These are phyloP conservation scores for Lentinula detonsa DNA, from an alignment of 768 basidiomycete genomes.

Conservation along the genomic window DNA sequence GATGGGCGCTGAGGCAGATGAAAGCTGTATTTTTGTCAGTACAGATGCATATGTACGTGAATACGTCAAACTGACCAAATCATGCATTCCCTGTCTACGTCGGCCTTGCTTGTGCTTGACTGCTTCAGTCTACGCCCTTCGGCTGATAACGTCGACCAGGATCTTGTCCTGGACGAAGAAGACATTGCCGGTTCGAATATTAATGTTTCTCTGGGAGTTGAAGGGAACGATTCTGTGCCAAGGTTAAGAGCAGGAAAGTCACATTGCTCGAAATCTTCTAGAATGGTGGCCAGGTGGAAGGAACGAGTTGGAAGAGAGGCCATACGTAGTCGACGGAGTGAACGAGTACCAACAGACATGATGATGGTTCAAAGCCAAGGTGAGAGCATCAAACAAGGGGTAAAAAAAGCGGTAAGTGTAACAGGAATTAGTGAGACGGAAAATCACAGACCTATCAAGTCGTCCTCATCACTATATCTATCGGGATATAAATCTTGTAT, in stretches of 20 bases:
- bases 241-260: slow-evolving; percentile 1
- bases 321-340: background rate
- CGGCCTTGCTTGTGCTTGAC: background rate
- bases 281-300: background rate
- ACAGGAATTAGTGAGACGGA: background rate
- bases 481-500: background rate
- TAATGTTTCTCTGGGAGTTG: background rate
- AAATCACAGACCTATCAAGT: background rate
- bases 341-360: background rate
- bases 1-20: background rate
- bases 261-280: background rate
- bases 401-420: background rate
- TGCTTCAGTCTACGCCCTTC: background rate
- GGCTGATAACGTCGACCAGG: background rate
- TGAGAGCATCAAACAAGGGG: background rate
- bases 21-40: background rate
- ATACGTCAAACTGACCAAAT: background rate
- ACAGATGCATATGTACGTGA: background rate
- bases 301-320: background rate
- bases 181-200: background rate
- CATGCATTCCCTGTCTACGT: background rate
- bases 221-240: background rate
- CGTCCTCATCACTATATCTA: background rate
- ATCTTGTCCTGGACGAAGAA: background rate
- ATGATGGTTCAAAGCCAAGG: background rate